These are phyloP conservation scores for Sporothrix phasma DNA, from an alignment of 2,329 filamentous ascomycete genomes.

Conservation along the genomic window DNA sequence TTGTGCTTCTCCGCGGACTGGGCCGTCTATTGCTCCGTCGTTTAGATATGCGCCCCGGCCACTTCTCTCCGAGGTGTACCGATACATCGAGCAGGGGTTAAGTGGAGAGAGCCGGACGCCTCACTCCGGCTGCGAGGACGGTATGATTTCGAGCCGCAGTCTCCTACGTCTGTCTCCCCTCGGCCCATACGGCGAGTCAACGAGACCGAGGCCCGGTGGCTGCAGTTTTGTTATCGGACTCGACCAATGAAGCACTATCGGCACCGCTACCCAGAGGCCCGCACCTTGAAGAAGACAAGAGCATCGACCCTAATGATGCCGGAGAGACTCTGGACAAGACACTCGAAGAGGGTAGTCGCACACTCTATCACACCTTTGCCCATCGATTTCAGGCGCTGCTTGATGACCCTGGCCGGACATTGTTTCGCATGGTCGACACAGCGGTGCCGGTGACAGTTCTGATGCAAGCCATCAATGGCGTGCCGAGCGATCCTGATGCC, in stretches of 20 bases:
- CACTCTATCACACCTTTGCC: constrained; percentile 27
- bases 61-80: constrained; percentile 22
- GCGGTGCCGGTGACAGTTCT: constrained; percentile 23
- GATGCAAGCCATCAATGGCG: constrained; percentile 23
- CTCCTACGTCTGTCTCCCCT: too few relatives aligned
- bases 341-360: constrained; percentile 19
- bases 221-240: constrained; percentile 25
- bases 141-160: constrained; percentile 6
- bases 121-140: constrained; percentile 13
- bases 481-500: neutral
- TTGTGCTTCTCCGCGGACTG: constrained; percentile 22
- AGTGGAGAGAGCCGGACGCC: constrained; percentile 7
- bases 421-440: constrained; percentile 21
- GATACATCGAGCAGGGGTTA: constrained; percentile 11
- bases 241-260: constrained; percentile 22
- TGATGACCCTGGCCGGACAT: constrained; percentile 21
- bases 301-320: neutral
- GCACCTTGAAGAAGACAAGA: constrained; percentile 2
- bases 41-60: constrained; percentile 21
- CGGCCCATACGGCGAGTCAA: constrained; percentile 16
- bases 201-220: constrained; percentile 26
- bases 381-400: constrained; percentile 26
- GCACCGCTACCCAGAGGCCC: constrained; percentile 9
- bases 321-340: neutral
- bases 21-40: constrained; percentile 22